Conservation (phyloP, 352 stramenopile genomes). For the Phytophthora cactorum region DNA sequence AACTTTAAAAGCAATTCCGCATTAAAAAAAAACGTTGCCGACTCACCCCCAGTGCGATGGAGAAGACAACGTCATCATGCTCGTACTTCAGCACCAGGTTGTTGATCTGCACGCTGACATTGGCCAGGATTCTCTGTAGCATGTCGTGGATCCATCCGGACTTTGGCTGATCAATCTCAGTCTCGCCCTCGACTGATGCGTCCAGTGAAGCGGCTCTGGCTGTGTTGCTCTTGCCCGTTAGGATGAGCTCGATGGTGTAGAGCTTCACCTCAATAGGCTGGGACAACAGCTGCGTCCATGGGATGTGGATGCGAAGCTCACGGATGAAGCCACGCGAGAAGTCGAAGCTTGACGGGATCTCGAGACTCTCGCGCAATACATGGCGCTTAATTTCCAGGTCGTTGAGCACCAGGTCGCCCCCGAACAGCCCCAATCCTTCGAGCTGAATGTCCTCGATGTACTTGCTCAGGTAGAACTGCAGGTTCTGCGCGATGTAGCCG, state of each 20-base stretch:
- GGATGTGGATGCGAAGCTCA: conserved; percentile 89
- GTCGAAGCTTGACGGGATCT: conserved; percentile 88
- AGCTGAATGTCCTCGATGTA: conserved; percentile 91
- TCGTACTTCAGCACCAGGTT: conserved; percentile 92
- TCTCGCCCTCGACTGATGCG: conserved; percentile 8
- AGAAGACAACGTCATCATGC: conserved; percentile 87
- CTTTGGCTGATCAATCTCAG: conserved; percentile 80
- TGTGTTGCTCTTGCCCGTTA: conserved; percentile 58
- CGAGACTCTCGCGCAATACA: conserved; percentile 84
- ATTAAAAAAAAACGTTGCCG: conserved; percentile 1
- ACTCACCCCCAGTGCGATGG: conserved; percentile 75
- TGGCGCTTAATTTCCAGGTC: conserved; percentile 91
- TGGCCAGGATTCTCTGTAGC: conserved; percentile 83
- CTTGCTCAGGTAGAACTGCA: conserved; percentile 91
- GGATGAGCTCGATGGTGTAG: conserved; percentile 89
- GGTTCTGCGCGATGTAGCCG: conserved; percentile 86
- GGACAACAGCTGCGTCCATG: conserved; percentile 87
- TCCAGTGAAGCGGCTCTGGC: not conserved
- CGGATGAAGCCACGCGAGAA: conserved; percentile 88
- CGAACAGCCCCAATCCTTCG: conserved; percentile 85
- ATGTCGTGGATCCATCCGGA: conserved; percentile 82
- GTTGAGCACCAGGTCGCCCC: conserved; percentile 87
- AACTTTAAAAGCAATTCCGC: not conserved
- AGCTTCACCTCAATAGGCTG: conserved; percentile 90
- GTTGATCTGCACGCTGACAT: conserved; percentile 86